phyloP scores from a whole-genome alignment of 352 stramenopile genomes.

The Pythium oligandrum region DNA sequence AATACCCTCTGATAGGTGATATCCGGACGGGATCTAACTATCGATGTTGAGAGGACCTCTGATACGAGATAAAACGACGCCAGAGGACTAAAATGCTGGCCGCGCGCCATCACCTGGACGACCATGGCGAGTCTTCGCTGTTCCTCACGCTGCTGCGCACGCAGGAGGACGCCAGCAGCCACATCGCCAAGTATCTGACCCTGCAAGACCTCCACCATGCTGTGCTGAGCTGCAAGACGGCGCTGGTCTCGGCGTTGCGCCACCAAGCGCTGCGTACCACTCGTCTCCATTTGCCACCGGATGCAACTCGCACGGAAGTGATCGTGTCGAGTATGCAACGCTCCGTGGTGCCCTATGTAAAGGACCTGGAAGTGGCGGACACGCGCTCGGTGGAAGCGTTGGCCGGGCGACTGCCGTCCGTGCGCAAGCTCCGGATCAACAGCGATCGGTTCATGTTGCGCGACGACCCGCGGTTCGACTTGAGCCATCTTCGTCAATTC shows the following conservation, averaged over 20 bases:
- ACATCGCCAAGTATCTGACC: constrained; percentile 17
- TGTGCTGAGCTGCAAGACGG: constrained; percentile 11
- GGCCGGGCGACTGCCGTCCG: background rate
- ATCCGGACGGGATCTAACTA: no score
- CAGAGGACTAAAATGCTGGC: no score
- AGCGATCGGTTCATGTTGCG: constrained; percentile 1
- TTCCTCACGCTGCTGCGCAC: constrained; percentile 16
- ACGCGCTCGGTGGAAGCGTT: constrained; percentile 11
- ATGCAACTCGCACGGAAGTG: constrained; percentile 3
- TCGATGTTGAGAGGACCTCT: no score
- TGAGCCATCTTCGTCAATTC: background rate
- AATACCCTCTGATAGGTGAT: no score
- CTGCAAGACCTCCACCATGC: constrained; percentile 15
- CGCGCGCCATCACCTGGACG: no score
- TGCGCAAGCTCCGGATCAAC: constrained; percentile 2
- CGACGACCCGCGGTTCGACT: background rate
- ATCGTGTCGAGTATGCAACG: constrained; percentile 9
- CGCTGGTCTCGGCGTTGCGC: constrained; percentile 14
- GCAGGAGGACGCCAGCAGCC: constrained; percentile 16
- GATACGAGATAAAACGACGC: no score
- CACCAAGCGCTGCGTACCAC: constrained; percentile 8
- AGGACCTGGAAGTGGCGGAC: constrained; percentile 9
- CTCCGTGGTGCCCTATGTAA: background rate
- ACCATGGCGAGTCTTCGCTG: background rate
- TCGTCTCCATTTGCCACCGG: constrained; percentile 9